Evolutionary conservation across 1,139 yeast species (phyloP), one percentile per base, ranked within the genome.

Genomic region (Taphrina betulina): DNA sequence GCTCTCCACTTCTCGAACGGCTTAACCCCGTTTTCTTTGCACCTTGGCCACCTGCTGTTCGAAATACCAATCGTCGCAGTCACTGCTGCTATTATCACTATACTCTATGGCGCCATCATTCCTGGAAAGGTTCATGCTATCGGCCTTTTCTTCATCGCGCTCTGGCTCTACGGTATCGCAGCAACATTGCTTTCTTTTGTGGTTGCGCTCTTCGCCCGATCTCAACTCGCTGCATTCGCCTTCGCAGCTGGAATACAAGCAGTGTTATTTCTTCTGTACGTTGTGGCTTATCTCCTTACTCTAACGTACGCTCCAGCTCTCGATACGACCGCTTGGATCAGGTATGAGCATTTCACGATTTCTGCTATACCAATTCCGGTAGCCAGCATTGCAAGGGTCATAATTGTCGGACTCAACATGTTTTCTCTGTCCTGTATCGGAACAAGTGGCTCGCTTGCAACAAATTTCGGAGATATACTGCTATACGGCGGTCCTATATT

Each of bases 1-100:
- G 71, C 72, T 1, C 65, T 70, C 66, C 72, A 71, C 20, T 70
- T 70, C 54, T 70, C 73, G 3, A 70, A 71, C 51, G 73, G 73
- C 16, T 58, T 70, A 36, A 59, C 69, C 19, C 70, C 70, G 1
- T 45, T 68, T 8, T 72, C 73, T 1, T 58, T 70, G 16, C 71
- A 73, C 72, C 56, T 62, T 4, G 70, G 71, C 3, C 69, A 70
- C 52, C 53, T 67, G 3, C 24, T 67, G 19, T 68, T 65, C 60
- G 68, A 67, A 51, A 62, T 67, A 40, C 54, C 64, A 4, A 55
- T 65, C 3, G 60, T 65, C 38, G 37, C 68, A 12, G 24, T 69
- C 5, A 55, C 63, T 3, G 62, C 70, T 8, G 69, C 64, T 5
- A 62, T 68, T 12, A 40, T 64, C 29, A 60, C 65, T 14, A 70